These are phyloP conservation scores for Fusarium sp. DNA, from an alignment of 2,329 filamentous ascomycete species.

Conservation along the genomic window DNA sequence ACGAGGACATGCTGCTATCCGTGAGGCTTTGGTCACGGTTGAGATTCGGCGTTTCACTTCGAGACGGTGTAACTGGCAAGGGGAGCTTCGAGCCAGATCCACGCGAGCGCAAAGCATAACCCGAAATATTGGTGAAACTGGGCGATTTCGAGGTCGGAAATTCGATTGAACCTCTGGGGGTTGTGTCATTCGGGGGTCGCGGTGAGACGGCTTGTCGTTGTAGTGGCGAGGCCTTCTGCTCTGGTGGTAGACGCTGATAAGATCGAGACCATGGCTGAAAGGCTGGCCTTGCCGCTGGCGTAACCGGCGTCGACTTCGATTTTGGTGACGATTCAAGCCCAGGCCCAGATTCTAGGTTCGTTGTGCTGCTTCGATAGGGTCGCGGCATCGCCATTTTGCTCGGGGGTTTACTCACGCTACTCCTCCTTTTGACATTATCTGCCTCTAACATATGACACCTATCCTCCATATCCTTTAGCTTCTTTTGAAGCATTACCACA, in stretches of 20 bases:
- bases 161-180: constrained; percentile 15
- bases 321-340: constrained; percentile 36
- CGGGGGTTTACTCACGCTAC: constrained; percentile 24
- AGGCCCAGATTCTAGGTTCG: constrained; percentile 16
- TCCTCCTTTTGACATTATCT: constrained; percentile 36
- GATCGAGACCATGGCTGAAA: constrained; percentile 31
- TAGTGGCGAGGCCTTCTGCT: constrained; percentile 12
- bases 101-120: constrained; percentile 47
- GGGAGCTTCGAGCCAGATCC: constrained; percentile 53
- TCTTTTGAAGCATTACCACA: constrained; percentile 46
- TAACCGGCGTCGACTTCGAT: constrained; percentile 38
- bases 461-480: constrained; percentile 49
- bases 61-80: constrained; percentile 50
- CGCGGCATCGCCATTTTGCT: constrained; percentile 29
- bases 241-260: constrained; percentile 20
- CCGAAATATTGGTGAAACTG: constrained; percentile 39
- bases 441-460: constrained; percentile 45
- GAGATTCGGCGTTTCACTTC: constrained; percentile 49
- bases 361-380: constrained; percentile 25
- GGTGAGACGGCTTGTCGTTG: constrained; percentile 19
- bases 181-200: constrained; percentile 9
- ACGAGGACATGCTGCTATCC: constrained; percentile 56
- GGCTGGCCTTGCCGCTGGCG: constrained; percentile 31
- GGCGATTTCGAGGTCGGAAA: constrained; percentile 38
- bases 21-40: constrained; percentile 51